Evolutionary conservation across 2,329 filamentous ascomycete genomes (phyloP).

Genomic region (Aspergillus pseudotamarii): DNA sequence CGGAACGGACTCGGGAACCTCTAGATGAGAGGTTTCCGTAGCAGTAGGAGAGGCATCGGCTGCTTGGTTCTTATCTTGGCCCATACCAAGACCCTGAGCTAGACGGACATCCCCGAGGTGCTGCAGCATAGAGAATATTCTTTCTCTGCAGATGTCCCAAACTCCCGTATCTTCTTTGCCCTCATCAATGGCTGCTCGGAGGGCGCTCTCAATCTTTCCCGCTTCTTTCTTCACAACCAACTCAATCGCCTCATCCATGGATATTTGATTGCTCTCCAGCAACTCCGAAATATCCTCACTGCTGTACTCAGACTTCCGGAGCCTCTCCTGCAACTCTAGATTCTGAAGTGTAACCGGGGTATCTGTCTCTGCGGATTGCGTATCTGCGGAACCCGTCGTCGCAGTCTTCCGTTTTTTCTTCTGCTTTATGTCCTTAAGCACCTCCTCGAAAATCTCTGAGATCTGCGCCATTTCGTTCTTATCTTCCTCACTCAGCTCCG

Average conservation of each 20-base stretch:
- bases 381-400: neutral
- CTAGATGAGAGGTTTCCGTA: constrained; percentile 16
- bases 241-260: constrained; percentile 26
- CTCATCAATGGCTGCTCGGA: constrained; percentile 31
- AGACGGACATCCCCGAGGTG: constrained; percentile 24
- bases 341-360: neutral
- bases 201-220: constrained; percentile 33
- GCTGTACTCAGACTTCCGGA: constrained; percentile 2
- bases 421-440: constrained; percentile 22
- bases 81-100: neutral
- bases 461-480: constrained; percentile 29
- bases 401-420: constrained; percentile 1
- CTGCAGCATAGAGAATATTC: constrained; percentile 42
- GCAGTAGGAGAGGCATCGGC: neutral
- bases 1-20: constrained; percentile 37
- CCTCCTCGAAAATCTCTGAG: constrained; percentile 28
- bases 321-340: neutral
- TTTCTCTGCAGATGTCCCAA: constrained; percentile 44
- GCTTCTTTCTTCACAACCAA: constrained; percentile 34
- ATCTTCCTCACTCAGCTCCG: constrained; percentile 15
- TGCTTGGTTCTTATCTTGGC: neutral
- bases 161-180: constrained; percentile 38
- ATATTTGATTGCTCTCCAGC: constrained; percentile 17
- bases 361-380: neutral
- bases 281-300: constrained; percentile 13